Percentiles rank a stretch among this genome's conserved stretches.
Conservation (phyloP, 2,329 filamentous ascomycete species). For the Pyrenochaeta sp. region DNA sequence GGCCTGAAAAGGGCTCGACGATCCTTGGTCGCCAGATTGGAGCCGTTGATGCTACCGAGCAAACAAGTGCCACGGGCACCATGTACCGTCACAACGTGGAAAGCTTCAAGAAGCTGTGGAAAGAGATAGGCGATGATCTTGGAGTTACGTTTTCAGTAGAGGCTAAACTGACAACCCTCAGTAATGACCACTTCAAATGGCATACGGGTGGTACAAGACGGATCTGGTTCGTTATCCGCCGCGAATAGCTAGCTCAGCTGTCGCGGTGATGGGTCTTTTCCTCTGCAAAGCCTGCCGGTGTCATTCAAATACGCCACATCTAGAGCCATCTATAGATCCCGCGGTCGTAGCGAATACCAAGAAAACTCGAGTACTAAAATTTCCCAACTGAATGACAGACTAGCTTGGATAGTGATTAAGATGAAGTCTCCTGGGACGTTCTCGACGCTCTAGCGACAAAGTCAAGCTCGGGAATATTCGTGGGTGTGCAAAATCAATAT, state of each 20-base stretch:
- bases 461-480: conserved; percentile 3
- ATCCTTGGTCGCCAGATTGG: conserved; percentile 64
- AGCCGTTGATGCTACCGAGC: conserved; percentile 27
- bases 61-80: conserved; percentile 19
- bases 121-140: conserved; percentile 45
- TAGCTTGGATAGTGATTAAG: background rate
- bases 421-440: background rate
- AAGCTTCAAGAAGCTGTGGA: conserved; percentile 50
- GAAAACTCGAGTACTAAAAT: too few species aligned
- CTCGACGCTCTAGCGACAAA: background rate
- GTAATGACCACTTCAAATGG: conserved; percentile 15
- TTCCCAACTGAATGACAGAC: background rate
- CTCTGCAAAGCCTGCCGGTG: background rate
- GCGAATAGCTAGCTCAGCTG: conserved; percentile 20
- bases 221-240: conserved; percentile 32
- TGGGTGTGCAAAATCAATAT: background rate
- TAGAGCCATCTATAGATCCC: background rate
- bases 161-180: conserved; percentile 20
- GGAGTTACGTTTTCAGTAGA: conserved; percentile 35
- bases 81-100: conserved; percentile 46
- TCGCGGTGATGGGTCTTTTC: background rate
- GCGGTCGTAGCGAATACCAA: background rate
- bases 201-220: conserved; percentile 23
- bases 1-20: conserved; percentile 54
- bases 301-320: background rate